Conservation (phyloP, 306 rosid genomes). For the Sesbania bispinosa region DNA sequence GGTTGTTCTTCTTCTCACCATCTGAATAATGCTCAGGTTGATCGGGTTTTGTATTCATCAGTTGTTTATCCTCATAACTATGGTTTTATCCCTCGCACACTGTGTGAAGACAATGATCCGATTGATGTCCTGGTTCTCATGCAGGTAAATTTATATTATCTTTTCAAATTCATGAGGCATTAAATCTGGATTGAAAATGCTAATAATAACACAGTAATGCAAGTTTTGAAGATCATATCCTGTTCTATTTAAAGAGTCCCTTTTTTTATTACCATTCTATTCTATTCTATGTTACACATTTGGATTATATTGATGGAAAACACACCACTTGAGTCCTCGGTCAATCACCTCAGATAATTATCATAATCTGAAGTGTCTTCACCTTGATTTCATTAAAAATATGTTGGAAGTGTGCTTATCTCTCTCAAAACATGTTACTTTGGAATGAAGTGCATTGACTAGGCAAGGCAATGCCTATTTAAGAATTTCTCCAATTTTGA, state of each 20-base stretch:
- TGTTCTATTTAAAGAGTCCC: neutral
- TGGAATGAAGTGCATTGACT: no score
- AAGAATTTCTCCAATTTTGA: no score
- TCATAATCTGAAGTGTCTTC: neutral
- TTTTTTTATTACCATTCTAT: neutral
- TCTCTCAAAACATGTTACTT: no score
- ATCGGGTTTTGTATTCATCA: conserved; percentile 80
- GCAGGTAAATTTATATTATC: conserved; percentile 89
- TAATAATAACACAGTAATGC: neutral
- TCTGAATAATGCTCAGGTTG: conserved; percentile 63
- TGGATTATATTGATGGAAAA: no score
- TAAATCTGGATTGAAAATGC: no score
- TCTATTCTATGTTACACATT: no score
- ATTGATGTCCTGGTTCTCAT: conserved; percentile 88
- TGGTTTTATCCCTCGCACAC: conserved; percentile 95
- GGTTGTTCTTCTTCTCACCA: conserved; percentile 7
- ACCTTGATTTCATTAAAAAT: no score
- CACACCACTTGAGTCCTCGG: no score
- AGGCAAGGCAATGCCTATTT: no score
- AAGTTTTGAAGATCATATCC: neutral
- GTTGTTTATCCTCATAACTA: conserved; percentile 97
- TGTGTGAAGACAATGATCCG: conserved; percentile 99
- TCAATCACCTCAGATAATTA: neutral
- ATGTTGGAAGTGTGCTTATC: no score
- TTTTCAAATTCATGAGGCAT: no score